Evolutionary conservation across 1,284 basidiomycete species (phyloP), one percentile per base, ranked within the genome.

Genomic region (Leccinum variabile): DNA sequence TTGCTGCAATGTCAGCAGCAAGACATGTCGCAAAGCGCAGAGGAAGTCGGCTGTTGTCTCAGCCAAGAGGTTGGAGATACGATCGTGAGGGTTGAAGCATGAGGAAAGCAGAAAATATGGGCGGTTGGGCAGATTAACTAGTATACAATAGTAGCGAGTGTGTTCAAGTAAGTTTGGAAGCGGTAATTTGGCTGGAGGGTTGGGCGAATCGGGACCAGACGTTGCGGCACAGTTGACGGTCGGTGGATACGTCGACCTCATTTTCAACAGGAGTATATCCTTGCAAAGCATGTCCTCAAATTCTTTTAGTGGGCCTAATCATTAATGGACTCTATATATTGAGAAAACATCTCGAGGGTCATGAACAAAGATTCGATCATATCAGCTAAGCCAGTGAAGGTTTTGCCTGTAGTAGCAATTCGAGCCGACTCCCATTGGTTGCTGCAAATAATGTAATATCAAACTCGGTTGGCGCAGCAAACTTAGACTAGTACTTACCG

Each of bases 31-130:
- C n/a, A n/a, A n/a, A n/a, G n/a, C 22, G 22, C 22, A 25, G 22
- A 25, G 22, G 22, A 25, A 25, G 95, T 98, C 3, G 97, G 97
- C 10, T 98, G 96, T 78, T 87, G 97, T 9, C 82, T 99, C 5
- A 97, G 97, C 10, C 92, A 97, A 72, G 97, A 98, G 77, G 97
- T 99, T 63, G 97, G 97, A 1, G 99, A 99, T 75, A 94, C 92
- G 5, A 98, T 99, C 70, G n/a, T n/a, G n/a, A n/a, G n/a, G n/a
- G n/a, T n/a, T n/a, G n/a, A n/a, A n/a, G n/a, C n/a, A n/a, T n/a
- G n/a, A n/a, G n/a, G n/a, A n/a, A n/a, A n/a, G n/a, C n/a, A n/a
- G n/a, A n/a, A n/a, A n/a, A n/a, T n/a, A 11, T 33, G 59, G 59
- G 69, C 60, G 66, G 62, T 65, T 65, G 61, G 64, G 65, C 37